Conservation (phyloP, 2,329 filamentous ascomycete genomes). For the Colletotrichum sp. region DNA sequence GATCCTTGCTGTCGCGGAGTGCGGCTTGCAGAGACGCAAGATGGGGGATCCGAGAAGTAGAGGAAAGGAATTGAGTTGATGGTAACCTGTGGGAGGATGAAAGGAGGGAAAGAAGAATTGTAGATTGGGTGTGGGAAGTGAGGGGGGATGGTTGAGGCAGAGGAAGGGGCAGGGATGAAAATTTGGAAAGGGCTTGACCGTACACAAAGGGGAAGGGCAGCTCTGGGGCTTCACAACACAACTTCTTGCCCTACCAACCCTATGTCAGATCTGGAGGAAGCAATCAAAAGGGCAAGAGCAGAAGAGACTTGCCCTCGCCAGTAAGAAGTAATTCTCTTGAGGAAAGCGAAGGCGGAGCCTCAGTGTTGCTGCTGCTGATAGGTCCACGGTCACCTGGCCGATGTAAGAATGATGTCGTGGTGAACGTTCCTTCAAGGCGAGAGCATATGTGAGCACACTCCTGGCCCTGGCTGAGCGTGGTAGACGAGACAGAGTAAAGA, state of each 20-base stretch:
- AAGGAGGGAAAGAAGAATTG: neutral
- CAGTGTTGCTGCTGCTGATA: neutral
- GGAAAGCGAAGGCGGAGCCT: neutral
- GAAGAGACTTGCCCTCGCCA: neutral
- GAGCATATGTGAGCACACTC: neutral
- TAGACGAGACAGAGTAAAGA: neutral
- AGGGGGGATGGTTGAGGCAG: neutral
- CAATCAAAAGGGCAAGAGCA: neutral
- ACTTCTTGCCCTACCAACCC: neutral
- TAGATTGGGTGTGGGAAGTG: neutral
- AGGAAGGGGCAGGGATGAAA: neutral
- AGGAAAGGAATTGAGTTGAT: neutral
- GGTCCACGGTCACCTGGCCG: neutral
- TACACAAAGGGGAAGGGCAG: neutral
- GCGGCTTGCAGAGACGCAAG: neutral
- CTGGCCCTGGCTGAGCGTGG: neutral
- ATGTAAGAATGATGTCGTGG: neutral
- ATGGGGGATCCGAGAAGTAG: neutral
- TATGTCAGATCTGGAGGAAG: neutral
- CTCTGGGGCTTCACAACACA: neutral
- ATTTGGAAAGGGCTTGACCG: neutral
- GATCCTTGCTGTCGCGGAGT: neutral
- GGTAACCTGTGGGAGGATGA: neutral
- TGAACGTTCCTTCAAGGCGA: neutral
- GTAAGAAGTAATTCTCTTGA: neutral